These are phyloP conservation scores for Jacaranda mimosifolia DNA, from an alignment of 257 asterid species.

Conservation along the genomic window DNA sequence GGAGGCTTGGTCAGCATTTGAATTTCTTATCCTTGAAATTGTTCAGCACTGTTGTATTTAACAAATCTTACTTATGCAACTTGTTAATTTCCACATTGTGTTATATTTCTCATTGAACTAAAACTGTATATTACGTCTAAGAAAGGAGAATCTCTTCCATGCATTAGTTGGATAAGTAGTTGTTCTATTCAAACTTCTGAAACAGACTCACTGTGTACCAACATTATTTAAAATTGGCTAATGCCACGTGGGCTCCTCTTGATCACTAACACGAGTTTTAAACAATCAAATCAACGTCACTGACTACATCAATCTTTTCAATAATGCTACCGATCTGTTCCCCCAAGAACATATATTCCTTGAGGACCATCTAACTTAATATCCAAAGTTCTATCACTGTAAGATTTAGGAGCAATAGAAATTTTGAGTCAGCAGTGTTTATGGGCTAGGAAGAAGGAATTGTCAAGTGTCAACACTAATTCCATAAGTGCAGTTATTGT, in stretches of 20 bases:
- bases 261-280: not conserved
- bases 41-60: constrained; percentile 17
- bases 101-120: constrained; percentile 2
- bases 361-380: constrained; percentile 25
- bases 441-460: constrained; percentile 14
- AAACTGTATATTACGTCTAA: not conserved
- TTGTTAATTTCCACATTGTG: not conserved
- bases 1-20: constrained; percentile 85
- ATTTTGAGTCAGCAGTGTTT: constrained; percentile 8
- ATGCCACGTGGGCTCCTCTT: too few relatives aligned
- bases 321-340: constrained; percentile 21
- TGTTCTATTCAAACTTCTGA: constrained; percentile 1
- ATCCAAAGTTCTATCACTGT: constrained; percentile 19
- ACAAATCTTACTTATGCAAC: not conserved
- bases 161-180: not conserved
- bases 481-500: constrained; percentile 10
- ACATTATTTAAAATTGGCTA: not conserved
- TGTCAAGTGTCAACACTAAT: not conserved
- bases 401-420: constrained; percentile 12
- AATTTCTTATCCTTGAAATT: constrained; percentile 32
- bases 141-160: not conserved
- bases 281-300: constrained; percentile 17
- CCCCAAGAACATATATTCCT: constrained; percentile 11
- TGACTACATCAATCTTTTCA: not conserved
- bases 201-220: not conserved